Evolutionary conservation across 73 alveolate species (phyloP).

Genomic region (Stentor coeruleus): DNA sequence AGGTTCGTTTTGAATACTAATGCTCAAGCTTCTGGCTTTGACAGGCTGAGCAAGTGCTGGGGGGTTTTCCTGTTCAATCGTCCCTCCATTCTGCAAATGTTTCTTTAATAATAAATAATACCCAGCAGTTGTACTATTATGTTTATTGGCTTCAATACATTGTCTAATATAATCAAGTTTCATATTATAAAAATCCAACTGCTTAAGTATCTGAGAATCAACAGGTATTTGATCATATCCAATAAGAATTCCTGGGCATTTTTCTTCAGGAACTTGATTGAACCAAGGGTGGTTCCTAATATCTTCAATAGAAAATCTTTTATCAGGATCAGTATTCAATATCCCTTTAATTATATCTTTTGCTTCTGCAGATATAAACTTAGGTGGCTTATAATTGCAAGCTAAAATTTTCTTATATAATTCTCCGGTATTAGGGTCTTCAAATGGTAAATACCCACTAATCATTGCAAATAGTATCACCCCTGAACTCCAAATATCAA

Average conservation of each 20-base stretch:
- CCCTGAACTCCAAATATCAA: constrained; percentile 96
- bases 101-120: constrained; percentile 43
- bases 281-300: constrained; percentile 91
- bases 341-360: constrained; percentile 75
- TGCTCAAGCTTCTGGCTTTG: not conserved
- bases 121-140: constrained; percentile 65
- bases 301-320: constrained; percentile 70
- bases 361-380: constrained; percentile 32
- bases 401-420: constrained; percentile 69
- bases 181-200: constrained; percentile 32
- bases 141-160: constrained; percentile 62
- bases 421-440: constrained; percentile 78
- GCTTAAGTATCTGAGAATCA: constrained; percentile 28
- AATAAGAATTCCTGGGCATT: constrained; percentile 38
- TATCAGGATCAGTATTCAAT: constrained; percentile 80
- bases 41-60: not conserved
- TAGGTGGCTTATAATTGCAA: constrained; percentile 33
- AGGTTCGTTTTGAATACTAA: not conserved
- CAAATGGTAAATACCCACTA: constrained; percentile 95
- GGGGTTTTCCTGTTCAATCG: not conserved
- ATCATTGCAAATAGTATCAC: constrained; percentile 93
- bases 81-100: not conserved
- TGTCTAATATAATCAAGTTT: constrained; percentile 35
- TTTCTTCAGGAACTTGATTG: constrained; percentile 43
- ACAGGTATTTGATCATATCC: constrained; percentile 55